Evolutionary conservation across 2,329 filamentous ascomycete species (phyloP).

Genomic region (Aspergillus sp.): DNA sequence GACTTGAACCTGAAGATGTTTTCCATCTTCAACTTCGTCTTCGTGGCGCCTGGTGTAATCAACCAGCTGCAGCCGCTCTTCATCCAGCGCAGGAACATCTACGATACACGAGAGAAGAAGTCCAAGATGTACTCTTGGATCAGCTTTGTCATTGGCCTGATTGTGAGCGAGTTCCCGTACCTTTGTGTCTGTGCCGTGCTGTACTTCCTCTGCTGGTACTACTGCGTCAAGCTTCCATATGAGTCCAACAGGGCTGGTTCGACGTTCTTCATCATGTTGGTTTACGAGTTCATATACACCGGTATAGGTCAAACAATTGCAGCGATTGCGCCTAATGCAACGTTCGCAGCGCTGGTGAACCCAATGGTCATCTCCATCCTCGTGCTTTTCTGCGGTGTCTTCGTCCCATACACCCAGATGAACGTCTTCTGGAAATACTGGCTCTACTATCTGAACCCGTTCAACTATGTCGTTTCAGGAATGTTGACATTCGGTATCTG

Average conservation of each 20-base stretch:
- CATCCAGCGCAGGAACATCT: slow-evolving; percentile 57
- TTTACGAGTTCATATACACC: slow-evolving; percentile 71
- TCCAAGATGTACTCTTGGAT: slow-evolving; percentile 63
- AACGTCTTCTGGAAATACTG: slow-evolving; percentile 70
- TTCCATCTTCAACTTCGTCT: slow-evolving; percentile 48
- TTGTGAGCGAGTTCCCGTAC: slow-evolving; percentile 50
- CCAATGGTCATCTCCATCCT: slow-evolving; percentile 75
- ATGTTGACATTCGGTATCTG: slow-evolving; percentile 56
- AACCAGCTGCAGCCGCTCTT: slow-evolving; percentile 62
- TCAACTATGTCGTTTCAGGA: slow-evolving; percentile 61
- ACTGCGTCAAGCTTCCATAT: neutral
- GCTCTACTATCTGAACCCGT: slow-evolving; percentile 60
- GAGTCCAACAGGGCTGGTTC: neutral
- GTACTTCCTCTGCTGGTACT: slow-evolving; percentile 59
- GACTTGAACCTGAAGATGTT: neutral
- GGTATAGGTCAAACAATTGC: slow-evolving; percentile 78
- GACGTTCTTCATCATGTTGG: slow-evolving; percentile 69
- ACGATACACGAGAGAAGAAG: slow-evolving; percentile 60
- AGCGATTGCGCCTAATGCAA: slow-evolving; percentile 67
- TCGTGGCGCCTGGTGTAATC: slow-evolving; percentile 59
- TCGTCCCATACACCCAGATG: slow-evolving; percentile 63
- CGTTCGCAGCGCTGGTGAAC: slow-evolving; percentile 71
- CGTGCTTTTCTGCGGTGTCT: slow-evolving; percentile 69
- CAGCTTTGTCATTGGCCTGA: slow-evolving; percentile 57
- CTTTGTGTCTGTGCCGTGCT: slow-evolving; percentile 46